phyloP scores from a whole-genome alignment of 2,329 filamentous ascomycete species.

The Pseudogymnoascus sp. region DNA sequence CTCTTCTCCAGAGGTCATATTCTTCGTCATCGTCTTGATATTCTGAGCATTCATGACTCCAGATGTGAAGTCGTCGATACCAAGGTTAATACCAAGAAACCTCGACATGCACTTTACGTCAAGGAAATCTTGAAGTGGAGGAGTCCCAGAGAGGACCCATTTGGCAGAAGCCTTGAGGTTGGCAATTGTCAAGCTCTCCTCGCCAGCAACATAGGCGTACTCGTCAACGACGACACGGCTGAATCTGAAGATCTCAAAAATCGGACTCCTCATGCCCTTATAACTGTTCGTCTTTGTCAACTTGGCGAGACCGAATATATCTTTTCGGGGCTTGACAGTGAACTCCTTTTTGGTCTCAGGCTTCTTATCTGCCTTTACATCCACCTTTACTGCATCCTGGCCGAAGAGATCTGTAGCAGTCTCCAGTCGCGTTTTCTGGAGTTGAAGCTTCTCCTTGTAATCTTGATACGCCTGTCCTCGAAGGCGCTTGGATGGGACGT shows the following conservation, averaged over 20 bases:
- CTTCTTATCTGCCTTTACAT: neutral
- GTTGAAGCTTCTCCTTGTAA: constrained; percentile 10
- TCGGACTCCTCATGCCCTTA: constrained; percentile 26
- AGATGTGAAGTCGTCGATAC: constrained; percentile 42
- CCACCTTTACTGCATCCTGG: neutral
- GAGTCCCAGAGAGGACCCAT: constrained; percentile 59
- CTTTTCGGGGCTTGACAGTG: constrained; percentile 7
- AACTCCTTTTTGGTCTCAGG: neutral
- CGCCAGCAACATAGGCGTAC: constrained; percentile 47
- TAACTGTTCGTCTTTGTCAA: constrained; percentile 22
- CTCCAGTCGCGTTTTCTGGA: neutral
- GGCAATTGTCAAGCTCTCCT: constrained; percentile 30
- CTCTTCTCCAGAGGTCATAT: constrained; percentile 43
- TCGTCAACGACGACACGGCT: constrained; percentile 57
- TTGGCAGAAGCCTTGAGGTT: constrained; percentile 33
- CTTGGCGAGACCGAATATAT: neutral
- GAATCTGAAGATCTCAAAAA: constrained; percentile 54
- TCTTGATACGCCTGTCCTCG: constrained; percentile 29
- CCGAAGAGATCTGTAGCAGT: neutral
- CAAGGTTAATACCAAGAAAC: constrained; percentile 48
- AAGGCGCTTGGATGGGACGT: constrained; percentile 33
- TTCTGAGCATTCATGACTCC: constrained; percentile 37
- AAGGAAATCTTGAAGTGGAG: constrained; percentile 47
- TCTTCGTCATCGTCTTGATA: constrained; percentile 34
- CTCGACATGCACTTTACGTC: constrained; percentile 52